Evolutionary conservation across 257 asterid genomes (phyloP).

Genomic region (Handroanthus guayacan): DNA sequence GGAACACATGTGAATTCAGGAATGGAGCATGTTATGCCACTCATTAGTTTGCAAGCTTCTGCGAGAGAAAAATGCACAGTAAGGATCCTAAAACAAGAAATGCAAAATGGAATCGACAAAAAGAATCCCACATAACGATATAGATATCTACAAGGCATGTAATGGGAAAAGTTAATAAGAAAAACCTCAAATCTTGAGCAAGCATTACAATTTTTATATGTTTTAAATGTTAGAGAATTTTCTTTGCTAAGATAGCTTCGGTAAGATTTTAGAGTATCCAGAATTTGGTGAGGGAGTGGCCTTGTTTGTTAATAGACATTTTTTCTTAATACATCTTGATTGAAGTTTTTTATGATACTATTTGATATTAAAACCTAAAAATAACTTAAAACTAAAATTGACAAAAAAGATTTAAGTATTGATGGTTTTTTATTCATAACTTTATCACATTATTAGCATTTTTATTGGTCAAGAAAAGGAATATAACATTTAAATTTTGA

Average conservation of each 20-base stretch:
- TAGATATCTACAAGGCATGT: not conserved
- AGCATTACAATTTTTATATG: not conserved
- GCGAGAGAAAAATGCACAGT: conserved; percentile 39
- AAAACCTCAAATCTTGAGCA: not conserved
- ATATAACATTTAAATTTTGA: no score
- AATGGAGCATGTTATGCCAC: conserved; percentile 82
- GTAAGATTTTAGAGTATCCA: no score
- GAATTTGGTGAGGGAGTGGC: no score
- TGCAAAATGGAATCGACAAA: not conserved
- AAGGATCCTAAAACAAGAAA: conserved; percentile 15
- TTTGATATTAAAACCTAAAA: no score
- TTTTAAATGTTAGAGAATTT: not conserved
- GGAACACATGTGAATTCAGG: conserved; percentile 95
- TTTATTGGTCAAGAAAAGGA: no score
- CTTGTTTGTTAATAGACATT: no score
- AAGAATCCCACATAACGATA: conserved; percentile 4
- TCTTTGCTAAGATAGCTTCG: conserved; percentile 7
- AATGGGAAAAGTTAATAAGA: not conserved
- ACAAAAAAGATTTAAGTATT: no score
- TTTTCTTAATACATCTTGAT: no score
- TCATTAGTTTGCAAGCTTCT: conserved; percentile 95
- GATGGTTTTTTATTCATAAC: no score
- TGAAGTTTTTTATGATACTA: no score
- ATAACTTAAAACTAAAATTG: no score
- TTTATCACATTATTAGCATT: no score